Percentiles rank a stretch among this genome's conserved stretches.
phyloP scores from a whole-genome alignment of 1,284 basidiomycete genomes.

The Leccinum fallax region DNA sequence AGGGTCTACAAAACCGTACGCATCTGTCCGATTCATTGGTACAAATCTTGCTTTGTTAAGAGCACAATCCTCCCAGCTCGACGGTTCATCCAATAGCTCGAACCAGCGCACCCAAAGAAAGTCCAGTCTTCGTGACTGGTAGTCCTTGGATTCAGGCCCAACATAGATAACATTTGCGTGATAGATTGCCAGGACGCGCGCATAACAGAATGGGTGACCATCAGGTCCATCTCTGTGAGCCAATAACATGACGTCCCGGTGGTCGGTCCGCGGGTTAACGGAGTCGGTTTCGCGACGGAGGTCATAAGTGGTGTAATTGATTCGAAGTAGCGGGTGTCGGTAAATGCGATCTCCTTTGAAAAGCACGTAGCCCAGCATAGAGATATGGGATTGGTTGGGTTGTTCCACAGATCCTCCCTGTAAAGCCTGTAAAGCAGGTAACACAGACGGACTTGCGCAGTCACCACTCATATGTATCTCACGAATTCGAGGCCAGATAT shows the following conservation, averaged over 20 bases:
- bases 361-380: background rate
- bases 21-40: background rate
- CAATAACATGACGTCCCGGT: background rate
- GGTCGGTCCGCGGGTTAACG: background rate
- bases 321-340: background rate
- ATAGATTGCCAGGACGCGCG: background rate
- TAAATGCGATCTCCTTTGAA: background rate
- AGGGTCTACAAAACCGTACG: background rate
- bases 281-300: background rate
- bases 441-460: background rate
- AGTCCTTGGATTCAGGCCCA: background rate
- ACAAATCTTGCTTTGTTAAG: background rate
- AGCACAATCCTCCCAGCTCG: background rate
- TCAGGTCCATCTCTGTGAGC: background rate
- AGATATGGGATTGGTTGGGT: background rate
- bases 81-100: background rate
- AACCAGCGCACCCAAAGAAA: background rate
- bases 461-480: background rate
- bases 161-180: background rate
- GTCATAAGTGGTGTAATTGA: background rate
- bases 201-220: background rate
- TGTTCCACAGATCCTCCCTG: background rate
- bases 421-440: background rate
- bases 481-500: background rate
- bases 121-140: background rate